A percentile compares a stretch with the other conserved stretches of the same genome.
These are phyloP conservation scores for Fusarium udum DNA, from an alignment of 2,329 filamentous ascomycete species.

Conservation along the genomic window DNA sequence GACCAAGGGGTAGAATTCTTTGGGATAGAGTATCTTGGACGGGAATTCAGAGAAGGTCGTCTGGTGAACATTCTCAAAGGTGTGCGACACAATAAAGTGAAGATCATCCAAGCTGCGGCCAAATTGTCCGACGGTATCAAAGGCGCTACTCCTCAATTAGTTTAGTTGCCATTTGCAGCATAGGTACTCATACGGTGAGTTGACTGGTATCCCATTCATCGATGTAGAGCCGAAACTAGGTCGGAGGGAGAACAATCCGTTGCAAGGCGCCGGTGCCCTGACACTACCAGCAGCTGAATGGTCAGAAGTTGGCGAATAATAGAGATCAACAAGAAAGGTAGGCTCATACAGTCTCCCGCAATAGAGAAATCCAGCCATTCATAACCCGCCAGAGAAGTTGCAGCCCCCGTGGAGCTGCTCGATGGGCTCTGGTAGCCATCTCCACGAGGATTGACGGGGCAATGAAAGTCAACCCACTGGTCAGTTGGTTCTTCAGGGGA, in stretches of 20 bases:
- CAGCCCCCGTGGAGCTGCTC: fast-evolving
- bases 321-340: background rate
- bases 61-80: background rate
- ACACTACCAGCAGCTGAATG: background rate
- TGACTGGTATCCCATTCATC: background rate
- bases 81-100: background rate
- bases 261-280: background rate
- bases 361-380: background rate
- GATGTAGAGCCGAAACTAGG: background rate
- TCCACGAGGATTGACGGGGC: background rate
- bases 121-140: background rate
- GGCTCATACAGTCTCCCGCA: background rate
- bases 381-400: fast-evolving
- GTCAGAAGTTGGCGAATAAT: background rate
- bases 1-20: background rate
- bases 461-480: background rate
- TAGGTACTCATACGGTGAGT: background rate
- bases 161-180: background rate
- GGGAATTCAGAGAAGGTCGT: background rate
- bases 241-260: background rate
- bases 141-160: fast-evolving
- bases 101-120: background rate
- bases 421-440: background rate
- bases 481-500: background rate
- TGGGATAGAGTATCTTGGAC: background rate